Evolutionary conservation across 306 rosid genomes (phyloP), one percentile per base, ranked within the genome.

Genomic region (Fragaria ananassa): DNA sequence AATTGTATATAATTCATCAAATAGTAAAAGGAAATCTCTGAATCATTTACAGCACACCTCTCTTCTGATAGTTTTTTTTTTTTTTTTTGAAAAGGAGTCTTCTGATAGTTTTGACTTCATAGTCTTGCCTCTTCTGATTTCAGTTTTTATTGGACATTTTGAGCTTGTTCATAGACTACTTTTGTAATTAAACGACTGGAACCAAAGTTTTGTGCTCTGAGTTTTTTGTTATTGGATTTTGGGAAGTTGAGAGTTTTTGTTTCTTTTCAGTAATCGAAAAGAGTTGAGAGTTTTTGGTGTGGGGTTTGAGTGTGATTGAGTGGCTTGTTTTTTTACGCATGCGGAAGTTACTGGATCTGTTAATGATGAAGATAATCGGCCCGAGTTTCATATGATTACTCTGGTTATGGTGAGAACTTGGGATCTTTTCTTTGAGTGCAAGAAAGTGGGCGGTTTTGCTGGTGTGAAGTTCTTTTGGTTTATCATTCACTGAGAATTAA

Each of bases 321-420:
- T 81, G 85, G 31, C 31, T 29, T 29, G 31, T 29, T 29, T 29
- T 29, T 72, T 60, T 8, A 8, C 8, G 68, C 87, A 95, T 97
- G 97, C 97, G 72, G 96, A 90, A 81, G 94, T 90, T 71, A 77
- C 71, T 79, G 91, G 87, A 46, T 76, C 94, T 66, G 76, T 73
- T 76, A 75, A 68, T 64, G 87, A 89, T 67, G 93, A 80, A 39
- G 91, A 86, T 61, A 85, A 81, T 62, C 88, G 87, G 68, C 85
- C 86, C 0, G 98, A 95, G 76, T 95, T 90, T 83, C 90, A 77
- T 89, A 79, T 68, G 97, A 95, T 79, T 92, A 88, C 85, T 95
- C 89, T 86, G 98, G 97, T 77, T 77, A 89, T 76, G 90, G 93
- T 88, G 74, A 85, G 85, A 70, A 63, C 44, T 78, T 21, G 69